Conservation (phyloP, 768 basidiomycete species). For the Symmetrospora coprosmae region DNA sequence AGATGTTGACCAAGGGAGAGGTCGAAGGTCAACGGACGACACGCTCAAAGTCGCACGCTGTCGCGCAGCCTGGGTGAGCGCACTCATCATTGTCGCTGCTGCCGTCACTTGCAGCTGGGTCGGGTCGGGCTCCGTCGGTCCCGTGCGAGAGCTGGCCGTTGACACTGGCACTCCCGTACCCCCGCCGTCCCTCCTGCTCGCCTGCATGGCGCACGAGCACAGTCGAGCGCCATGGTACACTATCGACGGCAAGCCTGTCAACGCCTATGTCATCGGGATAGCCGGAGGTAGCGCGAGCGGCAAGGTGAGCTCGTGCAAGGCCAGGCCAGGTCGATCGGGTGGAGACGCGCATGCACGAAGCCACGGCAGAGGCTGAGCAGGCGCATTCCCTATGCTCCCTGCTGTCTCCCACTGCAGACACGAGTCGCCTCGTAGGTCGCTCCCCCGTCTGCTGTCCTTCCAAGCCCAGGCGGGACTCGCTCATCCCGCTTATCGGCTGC, state of each 20-base stretch:
- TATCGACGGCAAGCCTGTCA: constrained; percentile 36
- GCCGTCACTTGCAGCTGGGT: no score
- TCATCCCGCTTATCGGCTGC: no score
- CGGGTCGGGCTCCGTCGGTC: neutral
- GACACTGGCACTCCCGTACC: neutral
- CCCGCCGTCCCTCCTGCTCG: neutral
- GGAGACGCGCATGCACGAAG: neutral
- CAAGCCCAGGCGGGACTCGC: no score
- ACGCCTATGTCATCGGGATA: constrained; percentile 41
- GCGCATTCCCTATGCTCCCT: no score
- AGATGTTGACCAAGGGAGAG: no score
- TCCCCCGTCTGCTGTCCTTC: no score
- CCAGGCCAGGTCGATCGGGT: neutral
- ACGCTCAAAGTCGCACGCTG: constrained; percentile 6
- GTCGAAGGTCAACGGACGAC: no score
- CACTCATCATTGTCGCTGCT: neutral
- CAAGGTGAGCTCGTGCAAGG: constrained; percentile 34
- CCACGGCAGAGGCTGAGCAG: no score
- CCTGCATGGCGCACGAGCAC: neutral
- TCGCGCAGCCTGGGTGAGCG: constrained; percentile 18
- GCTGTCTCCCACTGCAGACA: neutral
- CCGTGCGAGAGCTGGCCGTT: neutral
- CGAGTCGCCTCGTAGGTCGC: constrained; percentile 20
- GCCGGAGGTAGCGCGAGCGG: constrained; percentile 41
- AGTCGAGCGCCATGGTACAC: constrained; percentile 38